Conservation (phyloP, 179 eudicot species). For the Gypsophila paniculata region DNA sequence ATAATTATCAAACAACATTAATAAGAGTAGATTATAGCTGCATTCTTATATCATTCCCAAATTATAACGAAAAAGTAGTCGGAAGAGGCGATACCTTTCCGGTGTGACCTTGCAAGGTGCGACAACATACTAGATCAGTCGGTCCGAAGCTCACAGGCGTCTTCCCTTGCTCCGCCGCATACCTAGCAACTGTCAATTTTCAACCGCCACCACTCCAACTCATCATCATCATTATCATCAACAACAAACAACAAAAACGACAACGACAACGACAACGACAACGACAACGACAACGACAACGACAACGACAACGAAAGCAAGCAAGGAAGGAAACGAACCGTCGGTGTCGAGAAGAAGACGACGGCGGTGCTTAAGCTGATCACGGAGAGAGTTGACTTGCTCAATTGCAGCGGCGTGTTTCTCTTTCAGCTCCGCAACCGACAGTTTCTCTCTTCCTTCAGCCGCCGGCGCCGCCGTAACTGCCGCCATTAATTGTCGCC, state of each 20-base stretch:
- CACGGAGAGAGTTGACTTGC: conserved; percentile 57
- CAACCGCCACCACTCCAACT: neutral
- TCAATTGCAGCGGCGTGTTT: conserved; percentile 64
- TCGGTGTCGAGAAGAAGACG: conserved; percentile 73
- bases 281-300: neutral
- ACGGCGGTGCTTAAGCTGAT: conserved; percentile 65
- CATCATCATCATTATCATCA: neutral
- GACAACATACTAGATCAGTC: conserved; percentile 89
- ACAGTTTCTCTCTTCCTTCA: conserved; percentile 39
- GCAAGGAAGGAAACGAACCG: conserved; percentile 29
- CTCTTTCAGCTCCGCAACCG: conserved; percentile 69
- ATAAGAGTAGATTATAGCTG: neutral
- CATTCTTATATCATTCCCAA: too few relatives aligned
- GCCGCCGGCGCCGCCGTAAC: conserved; percentile 22
- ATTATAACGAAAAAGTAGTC: neutral
- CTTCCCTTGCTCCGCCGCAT: conserved; percentile 76
- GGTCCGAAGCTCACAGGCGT: conserved; percentile 71
- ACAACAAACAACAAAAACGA: neutral
- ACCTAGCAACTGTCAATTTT: conserved; percentile 55
- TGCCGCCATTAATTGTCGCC: conserved; percentile 20
- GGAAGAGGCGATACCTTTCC: conserved; percentile 58
- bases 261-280: neutral
- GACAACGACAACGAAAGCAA: neutral
- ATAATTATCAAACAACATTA: neutral
- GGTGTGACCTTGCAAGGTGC: conserved; percentile 88